Percentiles rank a stretch among this genome's conserved stretches.
These are phyloP conservation scores for Medicago ruthenica DNA, from an alignment of 306 rosid species.

Conservation along the genomic window DNA sequence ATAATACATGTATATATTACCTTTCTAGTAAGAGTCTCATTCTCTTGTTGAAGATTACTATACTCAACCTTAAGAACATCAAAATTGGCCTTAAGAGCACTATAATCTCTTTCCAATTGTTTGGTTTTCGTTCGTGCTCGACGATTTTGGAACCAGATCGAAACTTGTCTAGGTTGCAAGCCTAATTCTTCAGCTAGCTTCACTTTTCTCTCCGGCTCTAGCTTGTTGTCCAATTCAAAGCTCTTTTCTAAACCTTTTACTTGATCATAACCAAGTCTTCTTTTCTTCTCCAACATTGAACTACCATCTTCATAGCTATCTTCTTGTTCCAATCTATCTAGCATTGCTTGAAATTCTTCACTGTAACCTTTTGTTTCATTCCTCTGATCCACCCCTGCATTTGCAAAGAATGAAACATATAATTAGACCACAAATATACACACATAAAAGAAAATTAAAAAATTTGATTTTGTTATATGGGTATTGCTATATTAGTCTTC, in stretches of 20 bases:
- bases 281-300: slow-evolving; percentile 54
- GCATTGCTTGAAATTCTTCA: slow-evolving; percentile 77
- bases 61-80: slow-evolving; percentile 60
- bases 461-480: too few species aligned
- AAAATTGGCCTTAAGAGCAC: slow-evolving; percentile 60
- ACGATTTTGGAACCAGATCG: slow-evolving; percentile 92
- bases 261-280: slow-evolving; percentile 63
- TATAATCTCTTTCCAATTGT: slow-evolving; percentile 76
- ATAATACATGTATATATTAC: slow-evolving; percentile 32
- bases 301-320: slow-evolving; percentile 55
- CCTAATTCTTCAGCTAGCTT: slow-evolving; percentile 71
- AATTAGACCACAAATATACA: neutral
- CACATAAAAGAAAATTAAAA: neutral
- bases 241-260: slow-evolving; percentile 72
- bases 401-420: neutral
- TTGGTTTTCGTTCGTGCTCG: slow-evolving; percentile 83
- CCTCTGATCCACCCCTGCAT: slow-evolving; percentile 43
- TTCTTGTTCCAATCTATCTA: slow-evolving; percentile 70
- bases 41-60: slow-evolving; percentile 59
- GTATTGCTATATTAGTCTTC: too few species aligned
- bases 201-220: slow-evolving; percentile 75
- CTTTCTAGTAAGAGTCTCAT: slow-evolving; percentile 53
- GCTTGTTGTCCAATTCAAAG: slow-evolving; percentile 76
- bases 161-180: slow-evolving; percentile 75
- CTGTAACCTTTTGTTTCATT: slow-evolving; percentile 52